phyloP scores from a whole-genome alignment of 116 monocot genomes.

The Phalaenopsis hybrid region DNA sequence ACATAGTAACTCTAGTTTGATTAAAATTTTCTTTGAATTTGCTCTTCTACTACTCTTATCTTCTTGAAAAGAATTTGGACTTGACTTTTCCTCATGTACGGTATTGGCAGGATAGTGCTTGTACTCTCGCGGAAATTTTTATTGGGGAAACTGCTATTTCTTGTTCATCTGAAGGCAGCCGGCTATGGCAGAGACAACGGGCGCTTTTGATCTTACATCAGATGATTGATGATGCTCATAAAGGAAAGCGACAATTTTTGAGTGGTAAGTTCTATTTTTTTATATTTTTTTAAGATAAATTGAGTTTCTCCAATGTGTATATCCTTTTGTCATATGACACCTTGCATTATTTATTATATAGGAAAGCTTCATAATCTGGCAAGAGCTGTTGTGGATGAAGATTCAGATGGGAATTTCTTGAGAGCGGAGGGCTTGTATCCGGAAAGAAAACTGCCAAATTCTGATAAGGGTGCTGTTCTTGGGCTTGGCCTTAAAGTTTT shows the following conservation, averaged over 20 bases:
- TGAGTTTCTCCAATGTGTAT: neutral
- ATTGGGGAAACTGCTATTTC: slow-evolving; percentile 32
- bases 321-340: neutral
- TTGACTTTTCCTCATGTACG: neutral
- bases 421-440: slow-evolving; percentile 34
- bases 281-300: neutral
- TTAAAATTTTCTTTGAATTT: neutral
- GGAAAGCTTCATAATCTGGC: slow-evolving; percentile 98
- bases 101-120: slow-evolving; percentile 43
- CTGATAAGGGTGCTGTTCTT: slow-evolving; percentile 48
- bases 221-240: slow-evolving; percentile 97
- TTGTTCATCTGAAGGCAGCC: slow-evolving; percentile 36
- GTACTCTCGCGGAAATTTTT: slow-evolving; percentile 45
- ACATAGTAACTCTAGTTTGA: neutral
- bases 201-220: slow-evolving; percentile 74
- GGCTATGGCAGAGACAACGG: slow-evolving; percentile 66
- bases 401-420: slow-evolving; percentile 37
- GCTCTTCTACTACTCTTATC: neutral
- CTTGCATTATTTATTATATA: slow-evolving; percentile 22
- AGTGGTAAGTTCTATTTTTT: slow-evolving; percentile 43
- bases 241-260: slow-evolving; percentile 87
- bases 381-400: slow-evolving; percentile 79
- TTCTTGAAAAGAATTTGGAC: neutral
- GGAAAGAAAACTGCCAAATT: slow-evolving; percentile 37
- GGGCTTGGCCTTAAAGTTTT: slow-evolving; percentile 64